Conservation (phyloP, 192 early-diverging fungal species). For the Borealophlyctis nickersoniae region DNA sequence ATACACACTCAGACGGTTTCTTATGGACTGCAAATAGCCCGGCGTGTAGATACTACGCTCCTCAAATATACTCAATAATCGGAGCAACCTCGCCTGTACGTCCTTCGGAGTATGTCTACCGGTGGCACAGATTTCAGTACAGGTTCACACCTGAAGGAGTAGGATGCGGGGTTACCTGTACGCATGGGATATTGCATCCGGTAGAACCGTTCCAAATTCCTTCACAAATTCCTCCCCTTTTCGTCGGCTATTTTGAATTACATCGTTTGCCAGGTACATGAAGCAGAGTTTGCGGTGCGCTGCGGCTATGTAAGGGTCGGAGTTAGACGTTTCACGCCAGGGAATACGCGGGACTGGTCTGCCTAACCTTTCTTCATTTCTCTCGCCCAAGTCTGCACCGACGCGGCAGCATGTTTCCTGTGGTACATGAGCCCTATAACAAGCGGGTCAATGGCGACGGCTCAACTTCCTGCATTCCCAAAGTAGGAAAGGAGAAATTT, state of each 20-base stretch:
- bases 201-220: slow-evolving; percentile 37
- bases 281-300: slow-evolving; percentile 30
- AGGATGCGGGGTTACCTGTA: slow-evolving; percentile 11
- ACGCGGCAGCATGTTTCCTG: slow-evolving; percentile 32
- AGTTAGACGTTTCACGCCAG: neutral
- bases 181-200: slow-evolving; percentile 21
- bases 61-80: slow-evolving; percentile 33
- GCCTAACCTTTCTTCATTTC: slow-evolving; percentile 40
- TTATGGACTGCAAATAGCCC: slow-evolving; percentile 21
- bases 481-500: too few species aligned
- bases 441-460: too few species aligned
- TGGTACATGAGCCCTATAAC: slow-evolving; percentile 44
- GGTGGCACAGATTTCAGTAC: neutral
- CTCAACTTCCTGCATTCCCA: too few species aligned
- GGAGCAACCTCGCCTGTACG: slow-evolving; percentile 11
- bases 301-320: slow-evolving; percentile 2
- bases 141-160: slow-evolving; percentile 6
- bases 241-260: slow-evolving; percentile 38
- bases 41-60: slow-evolving; percentile 30
- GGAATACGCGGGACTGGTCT: neutral
- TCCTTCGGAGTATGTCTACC: slow-evolving; percentile 20
- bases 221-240: slow-evolving; percentile 40
- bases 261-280: slow-evolving; percentile 45
- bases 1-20: slow-evolving; percentile 7
- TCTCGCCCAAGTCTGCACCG: slow-evolving; percentile 34